Percentiles rank a stretch among this genome's conserved stretches.
Conservation (phyloP, 2,329 filamentous ascomycete genomes). For the Beauveria varroae region DNA sequence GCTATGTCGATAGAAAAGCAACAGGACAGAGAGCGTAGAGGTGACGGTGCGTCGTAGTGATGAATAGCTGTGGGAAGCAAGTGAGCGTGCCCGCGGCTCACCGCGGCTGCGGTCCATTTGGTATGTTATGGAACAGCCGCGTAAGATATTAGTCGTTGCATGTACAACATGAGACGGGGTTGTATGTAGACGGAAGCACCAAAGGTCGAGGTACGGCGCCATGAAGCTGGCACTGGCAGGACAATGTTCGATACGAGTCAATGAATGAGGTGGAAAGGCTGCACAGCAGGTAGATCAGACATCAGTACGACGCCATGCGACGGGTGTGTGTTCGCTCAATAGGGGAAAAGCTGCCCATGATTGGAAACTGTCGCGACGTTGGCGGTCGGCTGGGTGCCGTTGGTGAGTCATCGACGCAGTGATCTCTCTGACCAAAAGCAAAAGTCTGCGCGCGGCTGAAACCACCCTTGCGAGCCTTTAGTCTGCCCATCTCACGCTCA, state of each 20-base stretch:
- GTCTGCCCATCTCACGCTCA: conserved; percentile 87
- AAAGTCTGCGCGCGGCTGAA: conserved; percentile 86
- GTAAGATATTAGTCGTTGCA: conserved; percentile 5
- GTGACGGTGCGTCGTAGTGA: neutral
- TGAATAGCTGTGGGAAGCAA: conserved; percentile 6
- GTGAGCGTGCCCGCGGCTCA: neutral
- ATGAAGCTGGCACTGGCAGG: conserved; percentile 1
- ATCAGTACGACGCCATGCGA: conserved; percentile 59
- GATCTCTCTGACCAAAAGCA: conserved; percentile 73
- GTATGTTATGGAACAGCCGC: neutral
- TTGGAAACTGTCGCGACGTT: conserved; percentile 30
- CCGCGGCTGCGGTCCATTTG: neutral
- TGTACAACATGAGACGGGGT: conserved; percentile 8
- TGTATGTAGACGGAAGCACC: conserved; percentile 5
- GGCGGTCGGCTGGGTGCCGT: conserved; percentile 41
- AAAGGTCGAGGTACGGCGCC: neutral
- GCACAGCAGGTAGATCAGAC: conserved; percentile 19
- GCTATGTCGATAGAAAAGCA: neutral
- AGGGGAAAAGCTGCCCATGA: conserved; percentile 33
- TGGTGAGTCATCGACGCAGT: conserved; percentile 51
- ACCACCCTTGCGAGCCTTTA: conserved; percentile 85
- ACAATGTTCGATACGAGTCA: neutral
- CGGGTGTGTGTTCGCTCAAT: conserved; percentile 47
- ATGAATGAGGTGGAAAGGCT: conserved; percentile 18
- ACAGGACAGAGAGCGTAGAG: neutral